Conservation (phyloP, 257 asterid genomes). For the Oldenlandia corymbosa region DNA sequence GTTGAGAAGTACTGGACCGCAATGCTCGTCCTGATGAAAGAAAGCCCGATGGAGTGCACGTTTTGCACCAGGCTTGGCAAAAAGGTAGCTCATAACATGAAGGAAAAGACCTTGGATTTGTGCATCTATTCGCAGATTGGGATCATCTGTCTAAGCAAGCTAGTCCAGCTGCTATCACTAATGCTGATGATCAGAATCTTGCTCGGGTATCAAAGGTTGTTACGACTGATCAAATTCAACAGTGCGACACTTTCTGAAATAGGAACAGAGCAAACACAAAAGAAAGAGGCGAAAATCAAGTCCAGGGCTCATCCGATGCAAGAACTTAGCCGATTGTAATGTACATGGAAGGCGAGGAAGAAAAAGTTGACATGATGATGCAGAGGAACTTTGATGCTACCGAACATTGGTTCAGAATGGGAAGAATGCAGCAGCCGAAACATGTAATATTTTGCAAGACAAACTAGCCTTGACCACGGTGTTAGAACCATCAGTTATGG, state of each 20-base stretch:
- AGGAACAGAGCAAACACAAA: no score
- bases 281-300: no score
- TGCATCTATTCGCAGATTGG: slow-evolving; percentile 48
- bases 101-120: slow-evolving; percentile 29
- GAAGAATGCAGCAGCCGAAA: slow-evolving; percentile 49
- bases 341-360: slow-evolving; percentile 77
- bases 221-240: slow-evolving; percentile 23
- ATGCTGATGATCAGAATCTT: slow-evolving; percentile 24
- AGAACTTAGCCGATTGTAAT: slow-evolving; percentile 51
- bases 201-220: slow-evolving; percentile 22
- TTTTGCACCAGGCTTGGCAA: slow-evolving; percentile 33
- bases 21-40: slow-evolving; percentile 39
- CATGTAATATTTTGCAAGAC: slow-evolving; percentile 39
- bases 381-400: slow-evolving; percentile 38
- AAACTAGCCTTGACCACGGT: no score
- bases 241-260: slow-evolving; percentile 17
- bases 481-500: no score
- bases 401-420: slow-evolving; percentile 51
- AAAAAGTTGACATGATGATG: slow-evolving; percentile 49
- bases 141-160: slow-evolving; percentile 51
- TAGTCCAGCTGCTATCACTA: slow-evolving; percentile 45
- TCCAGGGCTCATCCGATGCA: slow-evolving; percentile 23
- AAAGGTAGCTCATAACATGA: slow-evolving; percentile 36
- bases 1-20: slow-evolving; percentile 61
- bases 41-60: slow-evolving; percentile 40